These are phyloP conservation scores for Paragyromitra xinjiangensis DNA, from an alignment of 495 filamentous ascomycete species.

Conservation along the genomic window DNA sequence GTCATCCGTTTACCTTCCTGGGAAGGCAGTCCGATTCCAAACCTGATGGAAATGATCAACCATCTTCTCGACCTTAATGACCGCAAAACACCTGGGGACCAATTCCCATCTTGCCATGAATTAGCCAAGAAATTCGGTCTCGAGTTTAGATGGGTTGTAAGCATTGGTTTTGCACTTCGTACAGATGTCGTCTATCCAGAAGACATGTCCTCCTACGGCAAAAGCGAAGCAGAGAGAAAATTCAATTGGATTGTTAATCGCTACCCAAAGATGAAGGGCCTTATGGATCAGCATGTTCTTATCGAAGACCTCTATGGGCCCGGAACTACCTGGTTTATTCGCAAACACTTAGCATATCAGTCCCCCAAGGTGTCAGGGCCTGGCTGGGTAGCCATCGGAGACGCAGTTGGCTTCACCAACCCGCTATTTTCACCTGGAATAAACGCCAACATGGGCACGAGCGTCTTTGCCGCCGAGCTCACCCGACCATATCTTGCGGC, in stretches of 20 bases:
- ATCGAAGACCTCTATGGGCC: conserved; percentile 33
- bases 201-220: conserved; percentile 33
- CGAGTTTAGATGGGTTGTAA: conserved; percentile 17
- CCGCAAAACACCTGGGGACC: conserved; percentile 4
- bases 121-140: conserved; percentile 17
- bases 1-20: conserved; percentile 20
- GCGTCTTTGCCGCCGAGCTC: conserved; percentile 24
- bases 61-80: conserved; percentile 28
- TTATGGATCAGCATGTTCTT: conserved; percentile 36
- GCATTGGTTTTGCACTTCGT: conserved; percentile 39
- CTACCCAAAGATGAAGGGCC: conserved; percentile 42
- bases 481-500: conserved; percentile 13
- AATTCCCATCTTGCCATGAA: conserved; percentile 24
- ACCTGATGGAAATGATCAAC: conserved; percentile 28
- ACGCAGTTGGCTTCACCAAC: conserved; percentile 49
- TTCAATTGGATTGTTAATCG: conserved; percentile 35
- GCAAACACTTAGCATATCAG: conserved; percentile 37
- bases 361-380: conserved; percentile 39
- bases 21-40: conserved; percentile 20
- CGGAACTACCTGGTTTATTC: conserved; percentile 39
- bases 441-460: conserved; percentile 40
- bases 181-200: conserved; percentile 30
- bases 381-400: conserved; percentile 43
- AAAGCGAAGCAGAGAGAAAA: conserved; percentile 23
- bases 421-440: conserved; percentile 44